phyloP scores from a whole-genome alignment of 1,139 yeast genomes.

The Yamadazyma triangularis region DNA sequence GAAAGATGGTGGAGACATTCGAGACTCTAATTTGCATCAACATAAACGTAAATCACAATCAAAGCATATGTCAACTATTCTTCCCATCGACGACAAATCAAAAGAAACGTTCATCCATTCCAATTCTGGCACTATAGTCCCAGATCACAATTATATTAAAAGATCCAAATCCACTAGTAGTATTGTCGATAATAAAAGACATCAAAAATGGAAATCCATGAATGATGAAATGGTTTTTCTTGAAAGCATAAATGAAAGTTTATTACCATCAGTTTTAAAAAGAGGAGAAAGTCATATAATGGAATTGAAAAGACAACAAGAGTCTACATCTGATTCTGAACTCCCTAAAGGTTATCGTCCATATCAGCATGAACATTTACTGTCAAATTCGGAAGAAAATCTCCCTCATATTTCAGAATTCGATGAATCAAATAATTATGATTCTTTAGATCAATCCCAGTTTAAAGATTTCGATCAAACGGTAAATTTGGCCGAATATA shows the following conservation, averaged over 20 bases:
- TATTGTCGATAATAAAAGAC: slow-evolving; percentile 7
- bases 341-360: background rate
- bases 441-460: slow-evolving; percentile 13
- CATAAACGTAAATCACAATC: too few relatives aligned
- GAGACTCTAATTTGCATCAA: too few relatives aligned
- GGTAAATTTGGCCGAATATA: slow-evolving; percentile 13
- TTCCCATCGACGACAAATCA: slow-evolving; percentile 2
- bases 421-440: slow-evolving; percentile 12
- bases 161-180: slow-evolving; percentile 26
- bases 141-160: slow-evolving; percentile 9
- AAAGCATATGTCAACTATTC: background rate
- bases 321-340: background rate
- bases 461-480: slow-evolving; percentile 26
- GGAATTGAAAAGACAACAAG: slow-evolving; percentile 21
- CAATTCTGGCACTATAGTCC: slow-evolving; percentile 8
- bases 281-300: slow-evolving; percentile 31
- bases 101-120: slow-evolving; percentile 12
- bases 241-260: slow-evolving; percentile 26
- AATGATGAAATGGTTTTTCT: slow-evolving; percentile 29
- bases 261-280: slow-evolving; percentile 34
- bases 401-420: slow-evolving; percentile 23
- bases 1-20: too few relatives aligned
- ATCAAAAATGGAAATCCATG: slow-evolving; percentile 27
- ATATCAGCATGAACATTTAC: background rate
- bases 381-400: slow-evolving; percentile 3